Evolutionary conservation across 2,329 filamentous ascomycete species (phyloP).

Genomic region (Parafenestella ontariensis): DNA sequence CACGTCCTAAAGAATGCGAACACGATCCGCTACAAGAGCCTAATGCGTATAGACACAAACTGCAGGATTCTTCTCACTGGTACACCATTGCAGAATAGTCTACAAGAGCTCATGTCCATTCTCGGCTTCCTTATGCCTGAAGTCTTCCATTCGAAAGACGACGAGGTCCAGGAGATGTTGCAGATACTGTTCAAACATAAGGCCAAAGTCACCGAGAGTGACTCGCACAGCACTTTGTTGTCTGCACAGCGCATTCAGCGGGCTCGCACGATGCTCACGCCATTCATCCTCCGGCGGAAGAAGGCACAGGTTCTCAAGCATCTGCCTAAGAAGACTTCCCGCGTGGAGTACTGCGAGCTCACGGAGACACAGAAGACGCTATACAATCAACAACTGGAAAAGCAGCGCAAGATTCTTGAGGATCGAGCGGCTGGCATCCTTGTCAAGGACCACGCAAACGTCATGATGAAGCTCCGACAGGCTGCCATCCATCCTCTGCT

Average conservation of each 20-base stretch:
- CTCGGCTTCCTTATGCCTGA: conserved; percentile 92
- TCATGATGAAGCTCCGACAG: conserved; percentile 88
- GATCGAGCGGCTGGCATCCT: conserved; percentile 64
- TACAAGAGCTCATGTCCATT: conserved; percentile 88
- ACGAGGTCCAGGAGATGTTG: conserved; percentile 73
- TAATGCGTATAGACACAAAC: conserved; percentile 77
- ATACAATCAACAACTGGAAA: conserved; percentile 73
- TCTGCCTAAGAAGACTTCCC: conserved; percentile 79
- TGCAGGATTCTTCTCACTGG: conserved; percentile 89
- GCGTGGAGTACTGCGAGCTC: conserved; percentile 82
- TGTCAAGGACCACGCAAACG: conserved; percentile 60
- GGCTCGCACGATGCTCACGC: conserved; percentile 89
- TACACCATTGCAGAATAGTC: conserved; percentile 92
- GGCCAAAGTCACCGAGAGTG: conserved; percentile 78
- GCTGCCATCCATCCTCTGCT: conserved; percentile 91
- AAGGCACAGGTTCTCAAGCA: conserved; percentile 89
- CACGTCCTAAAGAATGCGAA: conserved; percentile 90
- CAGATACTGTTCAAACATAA: conserved; percentile 90
- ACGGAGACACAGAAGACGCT: conserved; percentile 73
- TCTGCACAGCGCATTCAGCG: conserved; percentile 86
- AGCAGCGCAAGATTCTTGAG: conserved; percentile 66
- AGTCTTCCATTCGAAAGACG: conserved; percentile 74
- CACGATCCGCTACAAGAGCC: conserved; percentile 79
- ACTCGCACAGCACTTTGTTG: conserved; percentile 76
- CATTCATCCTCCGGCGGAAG: conserved; percentile 91